Base-by-base conservation (phyloP, 116 monocot genomes). In the Zostera marina region DNA sequence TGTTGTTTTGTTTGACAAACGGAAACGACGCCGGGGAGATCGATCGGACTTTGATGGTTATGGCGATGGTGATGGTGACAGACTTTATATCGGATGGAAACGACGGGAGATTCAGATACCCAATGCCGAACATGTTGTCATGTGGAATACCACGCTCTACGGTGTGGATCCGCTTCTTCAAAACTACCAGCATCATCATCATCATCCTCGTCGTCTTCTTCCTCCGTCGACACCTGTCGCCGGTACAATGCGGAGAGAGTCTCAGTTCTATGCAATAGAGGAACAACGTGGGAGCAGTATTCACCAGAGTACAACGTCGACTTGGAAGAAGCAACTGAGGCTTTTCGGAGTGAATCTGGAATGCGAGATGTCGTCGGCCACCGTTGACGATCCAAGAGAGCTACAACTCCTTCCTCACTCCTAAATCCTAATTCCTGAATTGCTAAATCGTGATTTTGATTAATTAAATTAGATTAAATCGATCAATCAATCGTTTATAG, bases 311-410 rank as follows among this genome's bases (percentile, higher is more conserved):
- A n/a, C n/a, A 49, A 9, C 49, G 22, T 22, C 71, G 0, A 46
- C 44, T n/a, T 61, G 41, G 16, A 51, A 73, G 48, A 75, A 62
- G 79, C 45, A 47, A 55, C 61, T 84, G 68, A 76, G 84, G 63
- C 71, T 84, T 4, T 84, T 84, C 58, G 84, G 84, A 1, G 76
- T 84, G 61, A 79, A 79, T 54, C 44, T 84, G 41, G 73, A 79
- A 19, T 84, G 73, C 26, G 74, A 62, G 39, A 75, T 67, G 24
- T 53, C 59, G 4, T 49, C 17, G 49, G 44, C 42, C 9, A 39
- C 58, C 52, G 9, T 39, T 10, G 47, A 12, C 19, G 42, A 11
- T 25, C n/a, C 24, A n/a, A 38, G 41, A 11, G 66, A 16, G 38
- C 16, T 47, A 15, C 16, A 16, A 25, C 47, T 16, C 19, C 16